phyloP scores from a whole-genome alignment of 441 rosid species.

The Brassica balearica region DNA sequence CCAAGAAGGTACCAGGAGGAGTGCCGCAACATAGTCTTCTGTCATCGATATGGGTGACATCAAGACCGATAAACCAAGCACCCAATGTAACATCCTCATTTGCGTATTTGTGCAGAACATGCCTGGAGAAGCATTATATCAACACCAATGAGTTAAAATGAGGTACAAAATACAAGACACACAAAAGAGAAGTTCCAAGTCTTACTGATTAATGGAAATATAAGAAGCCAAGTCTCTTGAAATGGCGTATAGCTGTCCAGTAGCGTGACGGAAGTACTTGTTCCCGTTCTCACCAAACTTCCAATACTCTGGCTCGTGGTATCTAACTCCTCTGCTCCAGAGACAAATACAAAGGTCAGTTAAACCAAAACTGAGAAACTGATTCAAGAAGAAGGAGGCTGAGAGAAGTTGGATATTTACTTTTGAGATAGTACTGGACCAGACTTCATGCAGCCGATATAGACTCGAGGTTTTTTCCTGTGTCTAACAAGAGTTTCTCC shows the following conservation, averaged over 20 bases:
- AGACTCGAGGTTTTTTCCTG: slow-evolving; percentile 58
- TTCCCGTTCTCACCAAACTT: slow-evolving; percentile 95
- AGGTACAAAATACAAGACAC: not conserved
- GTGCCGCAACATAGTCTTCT: slow-evolving; percentile 96
- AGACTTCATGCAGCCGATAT: slow-evolving; percentile 84
- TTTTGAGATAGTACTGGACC: slow-evolving; percentile 73
- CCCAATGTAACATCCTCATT: slow-evolving; percentile 98
- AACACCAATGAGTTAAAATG: not conserved
- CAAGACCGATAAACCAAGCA: slow-evolving; percentile 97
- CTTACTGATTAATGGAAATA: slow-evolving; percentile 89
- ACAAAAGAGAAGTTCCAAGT: slow-evolving; percentile 2
- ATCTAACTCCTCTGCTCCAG: slow-evolving; percentile 80
- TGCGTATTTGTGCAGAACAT: slow-evolving; percentile 92
- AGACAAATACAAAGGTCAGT: not conserved
- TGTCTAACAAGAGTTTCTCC: slow-evolving; percentile 88
- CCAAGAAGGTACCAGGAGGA: slow-evolving; percentile 73
- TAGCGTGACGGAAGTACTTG: slow-evolving; percentile 95
- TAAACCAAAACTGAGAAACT: slow-evolving; percentile 7
- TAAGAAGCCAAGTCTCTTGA: slow-evolving; percentile 91
- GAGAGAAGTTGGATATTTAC: slow-evolving; percentile 47
- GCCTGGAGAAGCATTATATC: slow-evolving; percentile 57
- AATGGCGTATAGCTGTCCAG: slow-evolving; percentile 92
- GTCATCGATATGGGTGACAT: slow-evolving; percentile 87
- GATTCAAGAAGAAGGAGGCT: not conserved
- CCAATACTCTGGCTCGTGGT: slow-evolving; percentile 95